These are phyloP conservation scores for Mycena alexandri DNA, from an alignment of 768 basidiomycete genomes.

Conservation along the genomic window DNA sequence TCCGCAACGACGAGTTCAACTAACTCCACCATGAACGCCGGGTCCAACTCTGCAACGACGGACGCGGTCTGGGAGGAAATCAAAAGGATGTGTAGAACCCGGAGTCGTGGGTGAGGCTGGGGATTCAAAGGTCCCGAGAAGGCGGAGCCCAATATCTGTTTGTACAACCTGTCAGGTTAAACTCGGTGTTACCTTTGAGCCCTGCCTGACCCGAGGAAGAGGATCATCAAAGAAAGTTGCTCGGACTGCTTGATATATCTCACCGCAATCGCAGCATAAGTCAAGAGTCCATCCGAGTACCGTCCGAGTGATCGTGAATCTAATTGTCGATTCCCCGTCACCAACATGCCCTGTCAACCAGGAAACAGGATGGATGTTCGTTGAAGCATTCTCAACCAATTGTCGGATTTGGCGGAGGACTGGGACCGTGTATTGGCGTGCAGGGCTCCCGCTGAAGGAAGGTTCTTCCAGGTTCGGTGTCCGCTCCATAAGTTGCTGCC, in stretches of 20 bases:
- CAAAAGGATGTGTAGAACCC: constrained; percentile 1
- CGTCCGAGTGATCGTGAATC: constrained; percentile 40
- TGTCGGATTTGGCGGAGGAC: constrained; percentile 40
- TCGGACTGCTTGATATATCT: constrained; percentile 28
- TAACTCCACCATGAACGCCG: not conserved
- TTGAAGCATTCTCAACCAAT: constrained; percentile 42
- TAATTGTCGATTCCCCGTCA: constrained; percentile 42
- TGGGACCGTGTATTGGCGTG: constrained; percentile 42
- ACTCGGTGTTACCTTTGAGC: not conserved
- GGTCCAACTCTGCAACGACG: not conserved
- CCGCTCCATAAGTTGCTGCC: constrained; percentile 11
- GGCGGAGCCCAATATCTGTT: not conserved
- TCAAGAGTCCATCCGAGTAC: constrained; percentile 42
- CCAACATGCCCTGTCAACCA: constrained; percentile 7
- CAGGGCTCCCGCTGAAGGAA: constrained; percentile 28
- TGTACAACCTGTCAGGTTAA: not conserved
- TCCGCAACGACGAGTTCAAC: constrained; percentile 25
- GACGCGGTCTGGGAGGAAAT: not conserved
- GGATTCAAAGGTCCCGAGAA: not conserved
- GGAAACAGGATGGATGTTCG: constrained; percentile 33
- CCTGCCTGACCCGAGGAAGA: not conserved
- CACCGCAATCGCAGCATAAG: constrained; percentile 46
- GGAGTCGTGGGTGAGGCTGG: not conserved
- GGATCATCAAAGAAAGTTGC: not conserved
- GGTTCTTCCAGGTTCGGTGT: not conserved